Base-by-base conservation (phyloP, 768 basidiomycete species). In the Suillus alpinus region DNA sequence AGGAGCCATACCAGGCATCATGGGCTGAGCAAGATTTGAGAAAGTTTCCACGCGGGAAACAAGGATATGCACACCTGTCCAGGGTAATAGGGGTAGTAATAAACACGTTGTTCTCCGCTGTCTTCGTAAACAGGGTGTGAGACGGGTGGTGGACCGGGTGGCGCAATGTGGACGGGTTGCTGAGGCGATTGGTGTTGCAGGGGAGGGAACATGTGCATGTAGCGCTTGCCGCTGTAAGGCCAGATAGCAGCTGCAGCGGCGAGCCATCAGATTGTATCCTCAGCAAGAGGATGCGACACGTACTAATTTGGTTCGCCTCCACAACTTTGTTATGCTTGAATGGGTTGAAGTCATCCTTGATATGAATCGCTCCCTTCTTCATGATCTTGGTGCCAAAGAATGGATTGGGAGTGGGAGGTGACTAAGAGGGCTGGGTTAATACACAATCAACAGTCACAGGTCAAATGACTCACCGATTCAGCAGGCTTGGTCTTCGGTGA, bases 331-430 rank as follows among this genome's bases (percentile, higher is more conserved):
- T 83, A 68, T 89, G 85, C 76, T 92, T 93, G 85, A 96, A 97
- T 16, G 96, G 95, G 73, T 95, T 97, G 72, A 99, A 99, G 71
- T 98, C 96, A 67, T 97, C 94, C 77, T 96, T 93, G 74, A 96
- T 84, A 70, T 93, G 89, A 39, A 95, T 89, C 3, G 82, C 69
- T 58, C 81, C 83, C 76, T 90, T 92, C 81, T 94, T 94, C 72
- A 87, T 83, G 20, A 79, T 72, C 39, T 89, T 88, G 34, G 85
- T 80, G 34, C 94, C 92, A 69, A 97, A 98, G 88, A 98, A 98
- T 18, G 93, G 89, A 69, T 97, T 92, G 36, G 87, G 85, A 10
- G 81, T 73, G 29, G 83, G 61, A 53, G 80, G 77, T n/a, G 75
- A 66, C 78, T 81, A 53, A 12, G 58, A 62, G 39, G 37, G 59